These are phyloP conservation scores for Pseudonitzschia multiseries DNA, from an alignment of 108 stramenopile genomes.

Conservation along the genomic window DNA sequence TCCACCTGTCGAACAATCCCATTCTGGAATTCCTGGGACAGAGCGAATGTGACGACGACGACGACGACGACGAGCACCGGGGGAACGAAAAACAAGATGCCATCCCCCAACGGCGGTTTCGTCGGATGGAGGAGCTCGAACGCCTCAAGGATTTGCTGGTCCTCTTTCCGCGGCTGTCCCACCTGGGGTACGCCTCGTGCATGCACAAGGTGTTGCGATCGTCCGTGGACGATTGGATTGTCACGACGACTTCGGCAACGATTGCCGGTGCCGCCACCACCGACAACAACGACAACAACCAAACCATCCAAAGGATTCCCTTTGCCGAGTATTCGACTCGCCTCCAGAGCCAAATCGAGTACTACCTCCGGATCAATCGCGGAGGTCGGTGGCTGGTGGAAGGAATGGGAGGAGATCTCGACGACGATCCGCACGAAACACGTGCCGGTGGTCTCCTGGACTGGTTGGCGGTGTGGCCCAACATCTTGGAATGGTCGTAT, in stretches of 20 bases:
- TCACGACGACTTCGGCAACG: neutral
- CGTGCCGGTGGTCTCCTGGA: neutral
- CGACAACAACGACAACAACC: no score
- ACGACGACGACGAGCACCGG: neutral
- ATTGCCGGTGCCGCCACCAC: no score
- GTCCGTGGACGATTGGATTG: neutral
- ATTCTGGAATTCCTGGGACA: neutral
- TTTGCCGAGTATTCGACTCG: neutral
- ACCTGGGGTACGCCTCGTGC: neutral
- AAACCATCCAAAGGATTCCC: neutral
- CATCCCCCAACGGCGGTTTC: neutral
- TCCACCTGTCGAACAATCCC: conserved; percentile 2
- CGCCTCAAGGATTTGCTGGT: neutral
- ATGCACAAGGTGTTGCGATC: neutral
- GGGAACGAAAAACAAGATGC: neutral
- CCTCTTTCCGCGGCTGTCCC: neutral
- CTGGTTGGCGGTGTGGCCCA: neutral
- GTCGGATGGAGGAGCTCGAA: neutral
- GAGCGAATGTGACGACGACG: neutral
- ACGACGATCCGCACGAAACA: neutral
- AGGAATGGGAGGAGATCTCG: neutral
- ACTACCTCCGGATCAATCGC: conserved; percentile 1
- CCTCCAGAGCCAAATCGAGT: neutral
- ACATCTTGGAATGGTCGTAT: conserved; percentile 6
- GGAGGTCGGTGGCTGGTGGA: neutral